Base-by-base conservation (phyloP, 345 rosid species). In the Melaleuca quinquenervia region DNA sequence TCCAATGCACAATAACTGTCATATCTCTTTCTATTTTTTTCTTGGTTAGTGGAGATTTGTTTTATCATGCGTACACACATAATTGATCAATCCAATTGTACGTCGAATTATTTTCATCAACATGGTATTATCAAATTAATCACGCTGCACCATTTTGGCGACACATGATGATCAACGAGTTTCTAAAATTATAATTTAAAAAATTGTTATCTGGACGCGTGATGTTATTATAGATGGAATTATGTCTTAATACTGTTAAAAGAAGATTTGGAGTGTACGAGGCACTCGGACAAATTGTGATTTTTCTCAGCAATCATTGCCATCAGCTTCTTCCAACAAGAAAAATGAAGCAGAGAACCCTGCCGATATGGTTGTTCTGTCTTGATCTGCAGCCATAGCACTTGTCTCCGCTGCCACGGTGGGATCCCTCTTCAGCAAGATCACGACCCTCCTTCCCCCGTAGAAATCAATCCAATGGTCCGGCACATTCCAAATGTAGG, bases 341-440 rank as follows among this genome's bases (percentile, higher is more conserved):
- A 51, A 82, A 82, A 82, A 70, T 20, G 48, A 70, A 70, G 78
- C 78, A 36, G 48, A 41, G 41, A 41, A 70, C 48, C 41, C 53
- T 41, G 41, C 41, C 41, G 13, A 48, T 18, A 48, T 24, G 48
- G 78, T 41, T 70, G 48, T 20, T 70, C 78, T 84, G 48, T 45
- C 29, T 5, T 70, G 55, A 48, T 84, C 82, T 64, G 58, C 52
- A 32, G 20, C 49, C 86, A 49, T 56, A 12, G 75, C 6, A 24
- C 22, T 51, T 70, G 86, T 84, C 82, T 84, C 50, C 52, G 50
- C 45, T 27, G 44, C 15, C 75, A 45, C 14, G 48, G 50, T 7
- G 56, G 86, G 5, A 84, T 84, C 86, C 32, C 26, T 50, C 56
- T 84, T 32, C 86, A 36, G 86, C 55, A n/a, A 41, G 14, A 83